Base-by-base conservation (phyloP, 257 asterid genomes). In the Solanum ossicruentum region DNA sequence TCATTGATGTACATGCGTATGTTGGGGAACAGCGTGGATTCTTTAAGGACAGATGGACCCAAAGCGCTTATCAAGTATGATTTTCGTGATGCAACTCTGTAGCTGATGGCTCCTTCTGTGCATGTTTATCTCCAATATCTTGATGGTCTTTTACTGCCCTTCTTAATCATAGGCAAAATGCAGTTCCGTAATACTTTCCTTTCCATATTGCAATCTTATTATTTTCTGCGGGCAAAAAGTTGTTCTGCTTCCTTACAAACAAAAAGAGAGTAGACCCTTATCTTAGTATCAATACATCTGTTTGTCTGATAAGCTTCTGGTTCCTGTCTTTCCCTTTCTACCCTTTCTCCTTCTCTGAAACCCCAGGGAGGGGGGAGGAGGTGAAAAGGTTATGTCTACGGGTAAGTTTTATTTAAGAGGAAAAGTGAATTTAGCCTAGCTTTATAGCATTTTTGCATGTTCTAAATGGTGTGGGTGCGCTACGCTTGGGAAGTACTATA, bases 1-100 rank as follows among this genome's bases (percentile, higher is more conserved):
- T 88, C 98, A 57, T 88, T 96, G 89, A 97, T 88, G 28, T 96
- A 96, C 91, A 91, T 96, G 90, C 90, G 97, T 83, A 94, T 96
- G 99, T 97, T 96, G 49, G 98, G 99, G 54, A 96, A 89, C 87
- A 93, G 89, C 55, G 87, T 96, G 63, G 99, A 96, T 88, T 88
- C 98, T 83, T 88, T 96, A 54, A 72, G 80, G 94, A 97, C 97
- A 20, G 98, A 91, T 80, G 99, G 98, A 91, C 94, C 98, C 71
- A 92, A 79, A 89, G 97, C 97, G 67, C 89, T 96, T 57, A 63
- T 93, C 89, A 93, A 96, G 99, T 96, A 94, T 86, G 92, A 41
- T 54, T 75, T 81, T 83, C 61, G 45, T 20, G 47, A 11, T 75
- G 77, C 41, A 67, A 32, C n/a, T 70, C 55, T 56, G 80, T 21